phyloP scores from a whole-genome alignment of 2,329 filamentous ascomycete species.

The Calonectria pauciramosa region DNA sequence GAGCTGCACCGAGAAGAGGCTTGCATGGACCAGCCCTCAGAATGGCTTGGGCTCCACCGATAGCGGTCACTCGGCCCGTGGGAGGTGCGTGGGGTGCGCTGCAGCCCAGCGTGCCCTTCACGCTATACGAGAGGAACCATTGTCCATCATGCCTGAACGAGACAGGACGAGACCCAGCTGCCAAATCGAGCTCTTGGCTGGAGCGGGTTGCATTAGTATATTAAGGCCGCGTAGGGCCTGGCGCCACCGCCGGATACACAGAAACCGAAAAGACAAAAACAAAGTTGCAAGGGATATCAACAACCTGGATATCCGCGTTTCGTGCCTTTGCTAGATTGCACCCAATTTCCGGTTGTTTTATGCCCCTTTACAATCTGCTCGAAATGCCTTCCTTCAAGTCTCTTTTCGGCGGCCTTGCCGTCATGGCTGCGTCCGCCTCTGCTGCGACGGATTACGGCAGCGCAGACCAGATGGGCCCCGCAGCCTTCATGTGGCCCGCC shows the following conservation, averaged over 20 bases:
- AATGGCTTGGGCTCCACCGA: conserved; percentile 13
- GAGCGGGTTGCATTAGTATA: conserved; percentile 25
- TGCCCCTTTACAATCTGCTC: background rate
- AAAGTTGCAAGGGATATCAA: conserved; percentile 1
- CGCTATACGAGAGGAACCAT: conserved; percentile 8
- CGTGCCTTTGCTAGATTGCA: background rate
- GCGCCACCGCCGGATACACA: conserved; percentile 3
- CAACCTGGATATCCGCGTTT: background rate
- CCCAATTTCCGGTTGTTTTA: conserved; percentile 14
- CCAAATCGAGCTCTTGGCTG: conserved; percentile 11
- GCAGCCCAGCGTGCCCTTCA: background rate
- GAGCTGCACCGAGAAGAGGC: background rate
- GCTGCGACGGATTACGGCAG: conserved; percentile 26
- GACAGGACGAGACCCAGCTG: background rate
- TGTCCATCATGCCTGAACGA: background rate
- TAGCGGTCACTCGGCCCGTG: conserved; percentile 3
- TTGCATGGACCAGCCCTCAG: conserved; percentile 24
- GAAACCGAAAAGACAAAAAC: background rate
- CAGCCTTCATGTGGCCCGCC: conserved; percentile 72
- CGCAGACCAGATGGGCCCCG: conserved; percentile 61
- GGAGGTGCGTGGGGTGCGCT: conserved; percentile 19
- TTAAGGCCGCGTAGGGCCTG: conserved; percentile 26
- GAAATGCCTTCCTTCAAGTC: conserved; percentile 38
- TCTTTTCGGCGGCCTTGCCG: conserved; percentile 34
- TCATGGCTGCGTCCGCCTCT: conserved; percentile 24